Conservation (phyloP, 2,329 filamentous ascomycete species). For the Alternaria triticina region DNA sequence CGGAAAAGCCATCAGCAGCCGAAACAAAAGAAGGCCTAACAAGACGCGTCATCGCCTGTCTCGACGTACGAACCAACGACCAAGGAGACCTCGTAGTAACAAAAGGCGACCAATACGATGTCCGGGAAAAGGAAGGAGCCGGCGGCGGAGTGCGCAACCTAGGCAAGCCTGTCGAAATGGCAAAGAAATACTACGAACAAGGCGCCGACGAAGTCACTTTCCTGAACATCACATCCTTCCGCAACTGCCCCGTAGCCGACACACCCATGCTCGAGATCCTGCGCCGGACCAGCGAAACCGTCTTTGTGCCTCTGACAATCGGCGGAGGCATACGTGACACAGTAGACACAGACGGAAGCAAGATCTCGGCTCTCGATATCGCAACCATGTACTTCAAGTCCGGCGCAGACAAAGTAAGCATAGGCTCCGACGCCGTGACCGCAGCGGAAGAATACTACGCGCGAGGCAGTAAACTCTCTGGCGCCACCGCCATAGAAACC, state of each 20-base stretch:
- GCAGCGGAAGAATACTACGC: conserved; percentile 92
- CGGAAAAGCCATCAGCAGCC: conserved; percentile 40
- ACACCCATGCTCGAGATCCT: conserved; percentile 96
- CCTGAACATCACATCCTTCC: conserved; percentile 97
- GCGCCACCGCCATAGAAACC: conserved; percentile 91
- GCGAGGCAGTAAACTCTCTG: conserved; percentile 70
- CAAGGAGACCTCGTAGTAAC: conserved; percentile 94
- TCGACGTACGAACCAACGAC: conserved; percentile 95
- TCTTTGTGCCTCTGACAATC: conserved; percentile 95
- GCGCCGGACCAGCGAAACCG: conserved; percentile 81
- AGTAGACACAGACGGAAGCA: conserved; percentile 83
- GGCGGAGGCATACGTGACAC: conserved; percentile 96
- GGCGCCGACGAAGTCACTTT: conserved; percentile 97
- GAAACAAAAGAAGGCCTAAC: conserved; percentile 73
- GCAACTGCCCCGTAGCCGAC: conserved; percentile 91
- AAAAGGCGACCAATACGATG: conserved; percentile 98
- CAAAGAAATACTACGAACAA: conserved; percentile 91
- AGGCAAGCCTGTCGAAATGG: conserved; percentile 96
- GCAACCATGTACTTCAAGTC: conserved; percentile 97
- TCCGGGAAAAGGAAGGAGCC: conserved; percentile 79
- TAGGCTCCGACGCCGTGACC: conserved; percentile 91
- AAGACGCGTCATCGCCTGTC: conserved; percentile 90
- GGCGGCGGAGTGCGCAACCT: conserved; percentile 79
- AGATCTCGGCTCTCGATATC: conserved; percentile 88
- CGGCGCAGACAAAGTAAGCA: conserved; percentile 96